These are phyloP conservation scores for Cyclotella kingstonii DNA, from an alignment of 108 stramenopile genomes.

Conservation along the genomic window DNA sequence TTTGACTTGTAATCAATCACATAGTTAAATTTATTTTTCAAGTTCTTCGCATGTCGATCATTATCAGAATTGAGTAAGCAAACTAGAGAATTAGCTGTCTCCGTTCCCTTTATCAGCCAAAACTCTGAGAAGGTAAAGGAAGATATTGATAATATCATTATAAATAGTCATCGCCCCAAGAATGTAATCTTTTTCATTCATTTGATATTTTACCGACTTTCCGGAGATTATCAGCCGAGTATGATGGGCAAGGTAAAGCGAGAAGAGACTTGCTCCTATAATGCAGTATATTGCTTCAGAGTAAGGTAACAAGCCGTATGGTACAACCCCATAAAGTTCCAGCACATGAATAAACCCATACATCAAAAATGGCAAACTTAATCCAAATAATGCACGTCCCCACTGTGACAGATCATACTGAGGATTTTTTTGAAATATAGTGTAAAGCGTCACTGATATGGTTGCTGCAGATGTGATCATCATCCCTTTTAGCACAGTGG, in stretches of 20 bases:
- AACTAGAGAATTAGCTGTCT: constrained; percentile 6
- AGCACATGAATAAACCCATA: constrained; percentile 69
- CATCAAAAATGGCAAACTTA: constrained; percentile 66
- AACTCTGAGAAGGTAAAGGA: constrained; percentile 82
- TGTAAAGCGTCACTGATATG: constrained; percentile 73
- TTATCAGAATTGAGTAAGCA: neutral
- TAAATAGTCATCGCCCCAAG: constrained; percentile 87
- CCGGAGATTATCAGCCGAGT: constrained; percentile 80
- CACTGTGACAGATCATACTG: constrained; percentile 90
- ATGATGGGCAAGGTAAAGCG: constrained; percentile 75
- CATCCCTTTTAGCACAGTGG: constrained; percentile 70
- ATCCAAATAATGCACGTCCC: constrained; percentile 63
- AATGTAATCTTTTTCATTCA: constrained; percentile 92
- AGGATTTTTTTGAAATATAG: constrained; percentile 76
- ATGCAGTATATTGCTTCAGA: constrained; percentile 60
- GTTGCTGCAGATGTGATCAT: constrained; percentile 66
- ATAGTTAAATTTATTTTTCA: no score
- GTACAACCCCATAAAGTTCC: constrained; percentile 63
- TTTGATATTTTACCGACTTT: constrained; percentile 78
- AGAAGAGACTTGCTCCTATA: constrained; percentile 66
- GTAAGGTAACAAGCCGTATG: constrained; percentile 70
- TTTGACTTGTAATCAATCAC: no score
- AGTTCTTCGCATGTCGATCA: no score
- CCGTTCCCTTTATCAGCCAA: constrained; percentile 66
- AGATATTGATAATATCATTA: constrained; percentile 92